Evolutionary conservation across 2,329 filamentous ascomycete genomes (phyloP), one percentile per base, ranked within the genome.

Genomic region (Ambrosiella cleistominuta): DNA sequence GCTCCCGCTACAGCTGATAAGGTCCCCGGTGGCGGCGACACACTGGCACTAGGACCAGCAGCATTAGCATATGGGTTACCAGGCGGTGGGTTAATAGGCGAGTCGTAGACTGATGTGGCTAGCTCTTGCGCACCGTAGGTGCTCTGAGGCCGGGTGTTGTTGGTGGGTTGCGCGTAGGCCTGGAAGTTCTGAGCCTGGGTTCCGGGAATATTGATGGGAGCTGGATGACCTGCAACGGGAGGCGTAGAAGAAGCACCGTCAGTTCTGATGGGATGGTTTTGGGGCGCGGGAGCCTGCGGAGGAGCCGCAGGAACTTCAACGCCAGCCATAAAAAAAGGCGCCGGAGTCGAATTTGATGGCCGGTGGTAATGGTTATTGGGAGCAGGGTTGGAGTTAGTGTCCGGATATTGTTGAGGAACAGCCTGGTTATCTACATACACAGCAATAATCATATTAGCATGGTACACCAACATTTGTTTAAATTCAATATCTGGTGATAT

Each of bases 91-190:
- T 75, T 79, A 44, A 86, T 76, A 47, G 85, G 86, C 2, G 85
- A 86, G 68, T 89, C 85, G 65, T 89, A 90, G 8, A 80, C 80
- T 0, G 85, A 86, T 0, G 86, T 88, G 35, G 85, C 83, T 52
- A 91, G 74, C 70, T 91, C 86, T 69, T 90, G 86, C 0, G 86
- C 79, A 36, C 82, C 81, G 64, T 85, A 85, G 9, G 80, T 85
- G 67, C 81, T 84, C 65, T 82, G 78, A 2, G 81, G 82, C 13
- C 78, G 79, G 59, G 79, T 79, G 59, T 66, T 70, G 60, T 54
- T 75, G 49, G 69, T 65, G 62, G 78, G 79, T 5, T 73, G 67
- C 42, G 72, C 67, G 64, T 81, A 80, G 44, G 74, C 69, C 45
- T 68, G 70, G 61, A 70, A 68, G 54, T 63, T 63, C 36, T 71